Conservation (phyloP, 2,329 filamentous ascomycete species). For the Mycosphaerella sp. region DNA sequence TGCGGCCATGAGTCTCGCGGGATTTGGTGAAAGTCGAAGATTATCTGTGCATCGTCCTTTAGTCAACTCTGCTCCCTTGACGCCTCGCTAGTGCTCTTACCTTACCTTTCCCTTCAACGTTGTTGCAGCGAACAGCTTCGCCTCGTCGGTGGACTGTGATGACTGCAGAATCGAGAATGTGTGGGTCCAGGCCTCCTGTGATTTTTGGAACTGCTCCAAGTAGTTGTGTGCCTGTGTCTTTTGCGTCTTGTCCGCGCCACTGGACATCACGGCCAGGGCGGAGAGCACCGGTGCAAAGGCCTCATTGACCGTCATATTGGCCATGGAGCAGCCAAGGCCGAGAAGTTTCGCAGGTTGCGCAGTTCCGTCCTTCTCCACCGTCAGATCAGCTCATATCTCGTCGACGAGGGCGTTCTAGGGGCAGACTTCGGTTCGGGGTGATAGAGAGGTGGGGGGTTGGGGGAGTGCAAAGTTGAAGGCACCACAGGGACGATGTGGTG, state of each 20-base stretch:
- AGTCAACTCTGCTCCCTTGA: conserved; percentile 7
- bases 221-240: conserved; percentile 90
- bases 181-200: conserved; percentile 83
- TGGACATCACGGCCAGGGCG: conserved; percentile 84
- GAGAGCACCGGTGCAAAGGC: conserved; percentile 78
- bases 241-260: conserved; percentile 65
- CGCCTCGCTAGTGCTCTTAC: conserved; percentile 15
- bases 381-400: conserved; percentile 1
- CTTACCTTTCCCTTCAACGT: conserved; percentile 95
- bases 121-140: conserved; percentile 90
- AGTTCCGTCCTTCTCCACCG: background rate
- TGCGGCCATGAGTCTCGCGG: conserved; percentile 65
- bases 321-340: background rate
- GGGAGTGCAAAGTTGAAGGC: background rate
- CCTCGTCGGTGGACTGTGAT: conserved; percentile 65
- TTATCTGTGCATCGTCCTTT: conserved; percentile 57
- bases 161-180: conserved; percentile 83
- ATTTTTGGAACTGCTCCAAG: conserved; percentile 95
- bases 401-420: background rate
- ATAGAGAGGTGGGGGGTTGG: background rate
- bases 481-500: no score
- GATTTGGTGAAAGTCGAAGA: conserved; percentile 90
- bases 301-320: conserved; percentile 36
- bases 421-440: background rate
- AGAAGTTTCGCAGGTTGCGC: background rate